A percentile compares a stretch with the other conserved stretches of the same genome.
Evolutionary conservation across 1,139 yeast species (phyloP).

Genomic region (Schizosaccharomyces versatilis): DNA sequence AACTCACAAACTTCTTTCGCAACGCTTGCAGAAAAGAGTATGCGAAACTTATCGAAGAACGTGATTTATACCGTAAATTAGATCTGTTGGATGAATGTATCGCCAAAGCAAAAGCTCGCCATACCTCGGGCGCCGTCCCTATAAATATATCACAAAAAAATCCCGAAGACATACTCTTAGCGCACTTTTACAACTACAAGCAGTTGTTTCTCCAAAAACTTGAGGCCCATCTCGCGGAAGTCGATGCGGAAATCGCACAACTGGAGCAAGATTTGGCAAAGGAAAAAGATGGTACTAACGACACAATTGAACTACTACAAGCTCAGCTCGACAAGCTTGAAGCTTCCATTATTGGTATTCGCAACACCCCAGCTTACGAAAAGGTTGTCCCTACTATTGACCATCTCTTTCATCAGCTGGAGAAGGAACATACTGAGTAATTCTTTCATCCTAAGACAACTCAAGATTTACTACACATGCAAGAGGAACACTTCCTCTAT

Average conservation of each 20-base stretch:
- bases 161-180: background rate
- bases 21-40: background rate
- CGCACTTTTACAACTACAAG: background rate
- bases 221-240: background rate
- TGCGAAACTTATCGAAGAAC: background rate
- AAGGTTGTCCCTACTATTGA: no score
- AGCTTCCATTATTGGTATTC: no score
- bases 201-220: background rate
- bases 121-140: background rate
- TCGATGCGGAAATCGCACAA: background rate
- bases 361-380: no score
- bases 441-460: no score
- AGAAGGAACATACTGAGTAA: no score
- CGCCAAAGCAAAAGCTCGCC: background rate
- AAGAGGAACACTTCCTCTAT: no score
- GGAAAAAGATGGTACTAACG: background rate
- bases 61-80: background rate
- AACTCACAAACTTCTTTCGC: background rate
- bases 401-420: no score
- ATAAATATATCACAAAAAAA: background rate
- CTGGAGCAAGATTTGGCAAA: background rate
- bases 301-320: background rate
- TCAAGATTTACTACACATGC: no score
- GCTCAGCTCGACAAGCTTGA: no score
- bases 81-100: conserved; percentile 1